Percentiles rank a stretch among this genome's conserved stretches.
Evolutionary conservation across 176 grass and related monocot genomes (phyloP).

Genomic region (Carex myosuroides): DNA sequence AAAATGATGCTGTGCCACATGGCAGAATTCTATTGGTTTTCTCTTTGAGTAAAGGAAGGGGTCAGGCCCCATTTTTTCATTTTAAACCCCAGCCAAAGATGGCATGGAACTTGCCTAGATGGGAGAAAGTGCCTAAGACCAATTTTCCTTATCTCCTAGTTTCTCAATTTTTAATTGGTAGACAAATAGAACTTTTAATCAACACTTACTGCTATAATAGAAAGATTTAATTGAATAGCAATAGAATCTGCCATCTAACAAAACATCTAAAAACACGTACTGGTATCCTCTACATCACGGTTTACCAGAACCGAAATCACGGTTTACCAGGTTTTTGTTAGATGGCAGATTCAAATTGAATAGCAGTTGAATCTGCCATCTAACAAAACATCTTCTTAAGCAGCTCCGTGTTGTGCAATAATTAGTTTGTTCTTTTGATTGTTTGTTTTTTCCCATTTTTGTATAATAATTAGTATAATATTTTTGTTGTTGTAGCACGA

Average conservation of each 20-base stretch:
- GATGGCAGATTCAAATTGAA: neutral
- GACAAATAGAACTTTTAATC: neutral
- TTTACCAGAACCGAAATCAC: too few species aligned
- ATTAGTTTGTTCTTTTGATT: neutral
- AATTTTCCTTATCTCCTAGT: neutral
- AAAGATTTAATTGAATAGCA: neutral
- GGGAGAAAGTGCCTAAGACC: neutral
- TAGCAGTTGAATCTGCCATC: neutral
- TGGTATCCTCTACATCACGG: too few species aligned
- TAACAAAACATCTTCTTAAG: neutral
- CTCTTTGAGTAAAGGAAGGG: neutral
- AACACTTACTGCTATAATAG: neutral
- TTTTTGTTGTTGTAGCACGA: constrained; percentile 42
- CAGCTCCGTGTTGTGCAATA: neutral
- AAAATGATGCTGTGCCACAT: constrained; percentile 16
- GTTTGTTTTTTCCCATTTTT: neutral
- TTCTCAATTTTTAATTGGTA: neutral
- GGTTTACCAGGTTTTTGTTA: neutral
- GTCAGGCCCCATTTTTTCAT: neutral
- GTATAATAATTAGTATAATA: constrained; percentile 20
- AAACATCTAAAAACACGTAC: too few species aligned
- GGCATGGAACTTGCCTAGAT: neutral
- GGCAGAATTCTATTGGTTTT: neutral
- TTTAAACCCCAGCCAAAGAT: neutral
- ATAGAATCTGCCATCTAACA: neutral